A percentile compares a stretch with the other conserved stretches of the same genome.
Evolutionary conservation across 257 asterid species (phyloP).

Genomic region (Nicotiana otophora): DNA sequence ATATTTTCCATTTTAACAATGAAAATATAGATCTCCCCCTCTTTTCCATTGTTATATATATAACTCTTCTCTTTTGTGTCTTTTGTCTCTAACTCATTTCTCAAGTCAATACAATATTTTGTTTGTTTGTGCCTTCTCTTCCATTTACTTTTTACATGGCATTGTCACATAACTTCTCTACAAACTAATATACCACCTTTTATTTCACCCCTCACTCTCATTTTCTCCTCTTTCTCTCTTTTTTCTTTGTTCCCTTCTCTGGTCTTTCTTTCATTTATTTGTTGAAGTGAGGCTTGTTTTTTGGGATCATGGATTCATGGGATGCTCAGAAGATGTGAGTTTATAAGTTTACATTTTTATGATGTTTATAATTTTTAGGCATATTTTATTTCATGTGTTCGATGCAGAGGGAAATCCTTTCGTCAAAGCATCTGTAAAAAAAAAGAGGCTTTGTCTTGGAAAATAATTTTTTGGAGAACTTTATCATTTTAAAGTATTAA

Average conservation of each 20-base stretch:
- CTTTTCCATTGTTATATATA: too few relatives aligned
- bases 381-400: too few relatives aligned
- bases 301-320: background rate
- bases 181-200: background rate
- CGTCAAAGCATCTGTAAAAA: background rate
- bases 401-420: background rate
- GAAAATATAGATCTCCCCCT: background rate
- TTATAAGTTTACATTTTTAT: background rate
- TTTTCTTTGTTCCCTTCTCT: background rate
- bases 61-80: background rate
- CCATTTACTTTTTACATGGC: background rate
- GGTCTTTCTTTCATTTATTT: background rate
- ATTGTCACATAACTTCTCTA: background rate
- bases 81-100: background rate
- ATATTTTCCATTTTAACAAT: background rate
- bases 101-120: background rate
- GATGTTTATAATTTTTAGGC: background rate
- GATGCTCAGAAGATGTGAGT: slow-evolving; percentile 12
- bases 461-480: background rate
- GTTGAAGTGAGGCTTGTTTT: background rate
- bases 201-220: background rate
- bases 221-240: background rate
- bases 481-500: background rate
- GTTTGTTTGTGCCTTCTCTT: background rate
- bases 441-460: background rate